Evolutionary conservation across 257 asterid genomes (phyloP).

Genomic region (Solanum sejunctum): DNA sequence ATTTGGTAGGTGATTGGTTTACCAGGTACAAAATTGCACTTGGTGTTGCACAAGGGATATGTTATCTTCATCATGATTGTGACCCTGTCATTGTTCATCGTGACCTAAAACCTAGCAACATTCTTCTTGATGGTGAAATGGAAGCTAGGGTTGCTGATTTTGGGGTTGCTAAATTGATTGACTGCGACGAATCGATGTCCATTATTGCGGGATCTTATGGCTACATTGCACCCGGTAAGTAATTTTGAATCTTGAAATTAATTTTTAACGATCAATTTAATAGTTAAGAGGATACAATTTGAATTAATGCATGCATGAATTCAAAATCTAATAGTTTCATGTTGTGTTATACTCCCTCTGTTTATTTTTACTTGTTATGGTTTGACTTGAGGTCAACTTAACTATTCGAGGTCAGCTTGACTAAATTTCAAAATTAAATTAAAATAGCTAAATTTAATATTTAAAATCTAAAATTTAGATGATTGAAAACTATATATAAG

Average conservation of each 20-base stretch:
- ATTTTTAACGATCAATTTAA: neutral
- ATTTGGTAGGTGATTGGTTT: conserved; percentile 54
- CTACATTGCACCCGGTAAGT: conserved; percentile 87
- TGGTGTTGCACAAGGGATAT: conserved; percentile 88
- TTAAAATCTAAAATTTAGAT: too few species aligned
- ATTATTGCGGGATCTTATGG: conserved; percentile 93
- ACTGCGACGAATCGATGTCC: conserved; percentile 59
- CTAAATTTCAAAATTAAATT: too few species aligned
- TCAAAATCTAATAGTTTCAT: neutral
- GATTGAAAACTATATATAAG: too few species aligned
- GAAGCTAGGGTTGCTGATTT: conserved; percentile 90
- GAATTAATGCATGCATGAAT: neutral
- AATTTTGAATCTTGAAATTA: neutral
- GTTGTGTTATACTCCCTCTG: too few species aligned
- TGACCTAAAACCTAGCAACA: conserved; percentile 66
- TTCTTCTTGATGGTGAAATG: conserved; percentile 60
- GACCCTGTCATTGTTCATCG: conserved; percentile 76
- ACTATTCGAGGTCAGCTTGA: too few species aligned
- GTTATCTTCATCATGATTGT: conserved; percentile 82
- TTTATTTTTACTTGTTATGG: too few species aligned
- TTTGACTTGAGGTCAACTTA: too few species aligned
- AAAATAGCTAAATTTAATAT: too few species aligned
- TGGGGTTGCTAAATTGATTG: conserved; percentile 71
- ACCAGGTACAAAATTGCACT: conserved; percentile 64
- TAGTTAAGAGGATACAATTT: neutral